Percentiles rank a stretch among this genome's conserved stretches.
Conservation (phyloP, 495 filamentous ascomycete genomes). For the Annulohypoxylon nitens region DNA sequence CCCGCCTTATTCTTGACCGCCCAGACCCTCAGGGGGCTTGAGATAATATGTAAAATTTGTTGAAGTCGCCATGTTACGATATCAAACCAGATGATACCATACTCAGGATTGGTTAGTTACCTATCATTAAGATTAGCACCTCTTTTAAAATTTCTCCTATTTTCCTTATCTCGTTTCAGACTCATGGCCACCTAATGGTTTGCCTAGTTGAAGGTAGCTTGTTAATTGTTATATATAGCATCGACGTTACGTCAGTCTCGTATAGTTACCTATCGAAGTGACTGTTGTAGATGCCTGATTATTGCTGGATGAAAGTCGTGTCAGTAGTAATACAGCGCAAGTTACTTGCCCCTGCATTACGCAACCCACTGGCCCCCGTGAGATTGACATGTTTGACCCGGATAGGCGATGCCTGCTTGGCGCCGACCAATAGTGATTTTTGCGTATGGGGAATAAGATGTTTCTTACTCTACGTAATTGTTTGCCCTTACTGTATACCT, state of each 20-base stretch:
- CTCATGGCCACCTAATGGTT: not conserved
- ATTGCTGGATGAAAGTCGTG: not conserved
- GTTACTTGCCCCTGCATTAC: constrained; percentile 50
- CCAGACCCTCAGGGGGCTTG: constrained; percentile 6
- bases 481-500: constrained; percentile 1
- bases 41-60: constrained; percentile 27
- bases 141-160: not conserved
- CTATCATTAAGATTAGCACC: constrained; percentile 1
- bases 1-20: constrained; percentile 39
- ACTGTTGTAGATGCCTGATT: not conserved
- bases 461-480: constrained; percentile 39
- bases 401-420: constrained; percentile 54
- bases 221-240: not conserved
- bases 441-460: constrained; percentile 13
- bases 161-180: not conserved
- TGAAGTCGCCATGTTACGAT: constrained; percentile 30
- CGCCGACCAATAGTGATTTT: constrained; percentile 30
- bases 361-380: constrained; percentile 50
- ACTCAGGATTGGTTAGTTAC: constrained; percentile 2
- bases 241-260: not conserved
- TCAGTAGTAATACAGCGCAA: constrained; percentile 27
- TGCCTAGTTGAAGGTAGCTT: too few species aligned
- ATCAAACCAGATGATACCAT: constrained; percentile 30
- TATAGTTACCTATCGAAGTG: not conserved
- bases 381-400: constrained; percentile 40